Percentiles rank a stretch among this genome's conserved stretches.
Conservation (phyloP, 208 protist species). For the Angomonas deanei region DNA sequence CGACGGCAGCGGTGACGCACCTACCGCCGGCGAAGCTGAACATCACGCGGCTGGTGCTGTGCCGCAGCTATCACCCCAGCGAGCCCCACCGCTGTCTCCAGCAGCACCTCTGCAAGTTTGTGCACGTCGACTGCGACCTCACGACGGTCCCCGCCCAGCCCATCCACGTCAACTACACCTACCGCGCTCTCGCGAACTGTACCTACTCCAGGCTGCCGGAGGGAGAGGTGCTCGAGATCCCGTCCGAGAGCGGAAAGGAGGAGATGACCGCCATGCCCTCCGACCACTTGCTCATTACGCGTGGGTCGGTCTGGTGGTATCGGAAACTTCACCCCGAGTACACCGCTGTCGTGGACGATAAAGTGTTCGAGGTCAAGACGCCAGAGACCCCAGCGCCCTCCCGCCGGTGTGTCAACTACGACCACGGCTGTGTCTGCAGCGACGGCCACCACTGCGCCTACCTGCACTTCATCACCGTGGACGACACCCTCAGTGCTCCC, state of each 20-base stretch:
- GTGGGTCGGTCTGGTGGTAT: background rate
- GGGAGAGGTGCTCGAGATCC: constrained; percentile 11
- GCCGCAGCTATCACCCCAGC: constrained; percentile 57
- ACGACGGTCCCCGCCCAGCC: constrained; percentile 39
- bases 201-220: constrained; percentile 60
- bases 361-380: no score
- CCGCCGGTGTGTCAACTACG: no score
- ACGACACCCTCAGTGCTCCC: no score
- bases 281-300: constrained; percentile 30
- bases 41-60: constrained; percentile 80
- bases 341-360: no score
- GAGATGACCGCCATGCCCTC: constrained; percentile 15
- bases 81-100: constrained; percentile 50
- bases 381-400: no score
- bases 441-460: no score
- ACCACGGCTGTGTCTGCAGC: no score
- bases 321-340: no score
- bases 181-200: constrained; percentile 45
- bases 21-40: constrained; percentile 62
- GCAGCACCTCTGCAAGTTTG: constrained; percentile 72
- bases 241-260: constrained; percentile 18
- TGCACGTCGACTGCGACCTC: constrained; percentile 63
- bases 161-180: constrained; percentile 84
- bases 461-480: no score
- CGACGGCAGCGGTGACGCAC: constrained; percentile 42